Base-by-base conservation (phyloP, 2,329 filamentous ascomycete species). In the Diplocarpon mali region DNA sequence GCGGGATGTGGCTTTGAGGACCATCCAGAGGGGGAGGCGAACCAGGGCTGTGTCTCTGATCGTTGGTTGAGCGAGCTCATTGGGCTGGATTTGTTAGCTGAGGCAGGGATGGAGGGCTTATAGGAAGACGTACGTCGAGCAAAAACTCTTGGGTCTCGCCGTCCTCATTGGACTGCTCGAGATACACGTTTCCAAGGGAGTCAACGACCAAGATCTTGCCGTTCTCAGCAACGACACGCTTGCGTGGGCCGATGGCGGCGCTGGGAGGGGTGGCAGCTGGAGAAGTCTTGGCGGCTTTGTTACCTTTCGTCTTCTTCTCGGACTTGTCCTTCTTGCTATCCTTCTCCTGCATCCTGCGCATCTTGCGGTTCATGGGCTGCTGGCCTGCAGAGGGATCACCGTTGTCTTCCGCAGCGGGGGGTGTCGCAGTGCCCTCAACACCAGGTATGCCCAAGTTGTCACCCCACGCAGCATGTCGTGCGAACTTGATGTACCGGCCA, bases 161-260 rank as follows among this genome's bases (percentile, higher is more conserved):
- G 17, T 95, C 86, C 54, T 89, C 88, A 41, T 87, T 86, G 57
- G 86, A 76, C 60, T 94, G 85, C 65, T 96, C 89, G n/a, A 98
- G 71, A 61, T 86, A 98, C 11, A 98, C 92, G 57, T 95, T 88
- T 24, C 92, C 92, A 9, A 83, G 70, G 0, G 85, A 86, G 65
- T 98, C 90, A 3, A 98, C 92, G 45, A 98, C 82, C 31, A 98
- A 70, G 1, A 94, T 73, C 70, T 96, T 98, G 54, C 92, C 92
- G 58, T 98, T 98, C 70, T 95, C 84, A 2, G 89, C 90, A 20
- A 89, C 78, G 13, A 96, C 86, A 30, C 86, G 76, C 72, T 90
- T 94, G 67, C 86, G 86, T 29, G 83, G 73, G 15, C 89, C 88
- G 31, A 80, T 75, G 1, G 85, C 78, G 10, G 78, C 77, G 43